phyloP scores from a whole-genome alignment of 768 basidiomycete genomes.

The Fistulinella prunicolor region DNA sequence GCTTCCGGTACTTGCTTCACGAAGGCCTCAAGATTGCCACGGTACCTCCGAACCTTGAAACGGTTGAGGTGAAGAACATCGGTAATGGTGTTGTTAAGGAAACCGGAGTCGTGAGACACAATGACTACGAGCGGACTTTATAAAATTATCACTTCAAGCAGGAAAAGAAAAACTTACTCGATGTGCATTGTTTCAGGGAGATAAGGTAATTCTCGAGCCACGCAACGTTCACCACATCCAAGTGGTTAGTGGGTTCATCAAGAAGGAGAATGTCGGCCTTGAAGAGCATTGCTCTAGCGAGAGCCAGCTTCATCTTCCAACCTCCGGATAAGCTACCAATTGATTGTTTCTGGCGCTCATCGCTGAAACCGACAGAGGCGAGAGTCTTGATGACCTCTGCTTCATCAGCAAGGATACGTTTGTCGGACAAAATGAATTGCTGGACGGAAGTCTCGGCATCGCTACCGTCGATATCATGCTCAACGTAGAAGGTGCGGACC shows the following conservation, averaged over 20 bases:
- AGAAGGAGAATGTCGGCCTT: conserved; percentile 95
- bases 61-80: conserved; percentile 97
- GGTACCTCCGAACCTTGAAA: conserved; percentile 95
- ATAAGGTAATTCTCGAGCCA: conserved; percentile 96
- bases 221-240: conserved; percentile 96
- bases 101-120: conserved; percentile 95
- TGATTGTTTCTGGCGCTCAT: conserved; percentile 77
- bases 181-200: conserved; percentile 85
- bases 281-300: conserved; percentile 97
- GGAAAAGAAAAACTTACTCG: conserved; percentile 50
- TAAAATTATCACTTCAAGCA: not conserved
- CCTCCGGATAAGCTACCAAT: conserved; percentile 95
- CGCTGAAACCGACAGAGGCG: conserved; percentile 87
- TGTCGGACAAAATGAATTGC: conserved; percentile 82
- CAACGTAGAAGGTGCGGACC: conserved; percentile 98
- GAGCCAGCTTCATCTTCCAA: conserved; percentile 99
- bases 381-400: conserved; percentile 79
- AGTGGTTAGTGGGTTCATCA: conserved; percentile 95
- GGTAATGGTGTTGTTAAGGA: conserved; percentile 98
- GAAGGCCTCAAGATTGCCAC: conserved; percentile 93
- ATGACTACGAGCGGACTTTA: conserved; percentile 57
- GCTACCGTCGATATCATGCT: conserved; percentile 97
- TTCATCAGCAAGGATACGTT: conserved; percentile 69
- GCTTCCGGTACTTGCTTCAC: conserved; percentile 95
- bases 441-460: conserved; percentile 90